Evolutionary conservation across 306 rosid species (phyloP).

Genomic region (Acacia crassicarpa): DNA sequence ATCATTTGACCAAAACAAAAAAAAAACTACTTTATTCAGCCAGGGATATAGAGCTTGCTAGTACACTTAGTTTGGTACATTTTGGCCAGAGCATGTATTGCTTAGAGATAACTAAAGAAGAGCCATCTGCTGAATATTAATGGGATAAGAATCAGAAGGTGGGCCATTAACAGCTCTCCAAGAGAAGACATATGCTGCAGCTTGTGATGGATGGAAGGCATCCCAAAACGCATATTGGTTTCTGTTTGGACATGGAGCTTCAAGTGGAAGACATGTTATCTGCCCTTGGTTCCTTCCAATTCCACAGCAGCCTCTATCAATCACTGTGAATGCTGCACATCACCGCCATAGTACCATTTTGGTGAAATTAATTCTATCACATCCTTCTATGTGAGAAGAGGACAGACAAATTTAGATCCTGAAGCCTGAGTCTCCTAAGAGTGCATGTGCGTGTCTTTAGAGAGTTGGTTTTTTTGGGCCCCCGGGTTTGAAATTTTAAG

Average conservation of each 20-base stretch:
- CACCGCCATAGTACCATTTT: background rate
- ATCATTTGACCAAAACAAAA: too few species aligned
- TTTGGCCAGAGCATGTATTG: background rate
- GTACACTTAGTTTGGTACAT: background rate
- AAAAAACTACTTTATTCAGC: background rate
- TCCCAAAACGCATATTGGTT: slow-evolving; percentile 70
- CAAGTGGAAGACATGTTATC: slow-evolving; percentile 64
- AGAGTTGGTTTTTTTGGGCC: background rate
- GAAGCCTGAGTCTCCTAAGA: background rate
- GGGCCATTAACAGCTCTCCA: slow-evolving; percentile 69
- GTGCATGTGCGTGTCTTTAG: background rate
- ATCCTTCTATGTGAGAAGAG: background rate
- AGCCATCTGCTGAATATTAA: slow-evolving; percentile 73
- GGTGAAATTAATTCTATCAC: background rate
- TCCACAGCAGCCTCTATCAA: slow-evolving; percentile 83
- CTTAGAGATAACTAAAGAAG: slow-evolving; percentile 26
- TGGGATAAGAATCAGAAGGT: slow-evolving; percentile 52
- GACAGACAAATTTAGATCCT: background rate
- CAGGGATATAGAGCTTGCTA: background rate
- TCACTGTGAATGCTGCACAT: slow-evolving; percentile 60
- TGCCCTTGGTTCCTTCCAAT: slow-evolving; percentile 53
- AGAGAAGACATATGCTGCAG: slow-evolving; percentile 59
- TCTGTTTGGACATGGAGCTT: slow-evolving; percentile 56
- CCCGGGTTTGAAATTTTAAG: too few species aligned
- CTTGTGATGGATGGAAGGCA: slow-evolving; percentile 79